A percentile compares a stretch with the other conserved stretches of the same genome.
These are phyloP conservation scores for Spizellomyces punctatus DNA, from an alignment of 192 early-diverging fungal genomes.

Conservation along the genomic window DNA sequence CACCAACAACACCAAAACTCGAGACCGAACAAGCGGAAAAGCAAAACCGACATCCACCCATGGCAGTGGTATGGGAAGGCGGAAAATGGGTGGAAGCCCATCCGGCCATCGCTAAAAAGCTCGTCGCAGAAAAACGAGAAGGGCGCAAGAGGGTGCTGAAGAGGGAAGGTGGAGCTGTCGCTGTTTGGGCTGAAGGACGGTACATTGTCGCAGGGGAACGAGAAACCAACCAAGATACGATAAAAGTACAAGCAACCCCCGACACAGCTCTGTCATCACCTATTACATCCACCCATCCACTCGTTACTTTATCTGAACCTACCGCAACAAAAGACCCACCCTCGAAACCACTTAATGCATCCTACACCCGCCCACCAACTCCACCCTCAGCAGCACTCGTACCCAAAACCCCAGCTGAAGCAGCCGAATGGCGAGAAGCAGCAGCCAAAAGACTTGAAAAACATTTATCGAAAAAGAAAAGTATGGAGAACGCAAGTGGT, in stretches of 20 bases:
- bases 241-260: neutral
- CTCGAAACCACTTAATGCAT: neutral
- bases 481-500: neutral
- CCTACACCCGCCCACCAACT: neutral
- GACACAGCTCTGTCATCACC: neutral
- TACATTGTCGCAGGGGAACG: conserved; percentile 5
- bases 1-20: too few relatives aligned
- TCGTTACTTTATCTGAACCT: neutral
- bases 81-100: conserved; percentile 19
- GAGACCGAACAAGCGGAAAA: neutral
- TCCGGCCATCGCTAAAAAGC: conserved; percentile 19
- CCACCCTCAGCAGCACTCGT: neutral
- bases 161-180: conserved; percentile 25
- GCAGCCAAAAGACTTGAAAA: conserved; percentile 7
- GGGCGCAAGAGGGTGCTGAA: neutral
- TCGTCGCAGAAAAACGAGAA: neutral
- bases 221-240: neutral
- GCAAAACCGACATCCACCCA: neutral
- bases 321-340: neutral
- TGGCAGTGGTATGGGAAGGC: conserved; percentile 28
- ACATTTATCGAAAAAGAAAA: conserved; percentile 10
- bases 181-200: conserved; percentile 13
- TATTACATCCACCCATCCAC: too few relatives aligned
- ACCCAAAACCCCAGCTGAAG: conserved; percentile 22
- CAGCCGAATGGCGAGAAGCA: conserved; percentile 25